Base-by-base conservation (phyloP, 805 yeast genomes). In the Lachancea kluyveri region DNA sequence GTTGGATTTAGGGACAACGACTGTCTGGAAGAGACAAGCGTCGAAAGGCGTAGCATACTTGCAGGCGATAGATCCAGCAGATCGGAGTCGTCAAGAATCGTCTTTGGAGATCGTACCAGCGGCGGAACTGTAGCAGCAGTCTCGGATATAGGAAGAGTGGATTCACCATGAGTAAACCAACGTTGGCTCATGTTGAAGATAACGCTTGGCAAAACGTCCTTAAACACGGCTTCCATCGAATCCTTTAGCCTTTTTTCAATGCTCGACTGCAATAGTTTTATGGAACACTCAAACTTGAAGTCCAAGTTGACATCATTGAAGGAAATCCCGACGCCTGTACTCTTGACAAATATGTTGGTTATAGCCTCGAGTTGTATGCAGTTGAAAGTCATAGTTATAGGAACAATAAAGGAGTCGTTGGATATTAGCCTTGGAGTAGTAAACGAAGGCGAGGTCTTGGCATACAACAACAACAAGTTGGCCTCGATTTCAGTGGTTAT, bases 1-100 rank as follows among this genome's bases (percentile, higher is more conserved):
- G 83, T 77, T 1, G 83, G 69, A 16, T 72, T 67, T 28, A 90
- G 56, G n/a, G 83, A 74, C 39, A 90, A 65, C 0, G 96, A 84
- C 43, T 83, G 86, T 41, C 96, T 72, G 2, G 90, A 77, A 10
- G 79, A 74, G 28, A 76, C 72, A 37, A 90, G 62, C 4, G 83
- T 70, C 1, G 82, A 70, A 9, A 88, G 65, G 47, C 80, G 69
- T 50, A 77, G 64, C 67, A 78, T 70, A 42, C 77, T 79, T 7
- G 79, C 78, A 2, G 84, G 74, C 4, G 82, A 70, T 11, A 79
- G 64, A 30, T 74, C 73, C 15, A 46, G 53, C 16, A 50, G 31
- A 30, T 56, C 60, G 4, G 35, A 32, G 15, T 49, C 56, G 20
- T 52, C 60, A 8, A 51, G 38, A 3, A 41, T 39, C 3, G 46